Evolutionary conservation across 2,329 filamentous ascomycete genomes (phyloP).

Genomic region (Ceratocystis cacaofunesta): DNA sequence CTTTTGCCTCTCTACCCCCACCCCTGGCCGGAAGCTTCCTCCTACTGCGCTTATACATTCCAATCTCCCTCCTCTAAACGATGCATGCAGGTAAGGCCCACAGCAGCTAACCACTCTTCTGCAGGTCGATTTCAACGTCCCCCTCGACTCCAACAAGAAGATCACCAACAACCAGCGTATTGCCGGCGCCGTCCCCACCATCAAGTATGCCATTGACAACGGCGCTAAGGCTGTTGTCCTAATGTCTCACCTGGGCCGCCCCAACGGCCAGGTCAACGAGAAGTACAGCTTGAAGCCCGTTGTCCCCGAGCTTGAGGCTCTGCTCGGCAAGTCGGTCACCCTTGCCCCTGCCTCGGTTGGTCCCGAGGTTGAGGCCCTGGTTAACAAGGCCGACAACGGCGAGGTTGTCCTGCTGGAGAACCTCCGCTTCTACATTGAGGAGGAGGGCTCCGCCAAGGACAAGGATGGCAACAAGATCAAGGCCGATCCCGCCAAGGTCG

Average conservation of each 20-base stretch:
- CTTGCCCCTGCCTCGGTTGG: constrained; percentile 88
- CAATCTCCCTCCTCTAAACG: not conserved
- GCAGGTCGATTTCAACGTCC: constrained; percentile 99
- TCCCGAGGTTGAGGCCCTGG: constrained; percentile 73
- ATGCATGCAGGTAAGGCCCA: not conserved
- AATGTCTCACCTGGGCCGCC: constrained; percentile 97
- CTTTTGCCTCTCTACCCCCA: not conserved
- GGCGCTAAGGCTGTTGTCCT: constrained; percentile 85
- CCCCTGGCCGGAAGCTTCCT: not conserved
- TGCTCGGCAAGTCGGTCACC: constrained; percentile 67
- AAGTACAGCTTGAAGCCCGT: constrained; percentile 96
- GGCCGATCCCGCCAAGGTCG: constrained; percentile 85
- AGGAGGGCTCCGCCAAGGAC: constrained; percentile 93
- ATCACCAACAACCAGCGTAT: constrained; percentile 99
- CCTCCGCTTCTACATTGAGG: constrained; percentile 93
- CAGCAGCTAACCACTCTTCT: not conserved
- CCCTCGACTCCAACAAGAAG: constrained; percentile 80
- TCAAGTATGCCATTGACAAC: constrained; percentile 83
- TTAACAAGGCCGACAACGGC: constrained; percentile 67
- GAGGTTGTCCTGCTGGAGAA: constrained; percentile 90
- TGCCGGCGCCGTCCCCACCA: constrained; percentile 83
- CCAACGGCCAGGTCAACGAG: constrained; percentile 72
- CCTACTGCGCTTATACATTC: not conserved
- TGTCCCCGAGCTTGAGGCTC: constrained; percentile 79
- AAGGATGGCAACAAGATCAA: constrained; percentile 93